Base-by-base conservation (phyloP, 2,329 filamentous ascomycete species). In the Fusarium torulosum region DNA sequence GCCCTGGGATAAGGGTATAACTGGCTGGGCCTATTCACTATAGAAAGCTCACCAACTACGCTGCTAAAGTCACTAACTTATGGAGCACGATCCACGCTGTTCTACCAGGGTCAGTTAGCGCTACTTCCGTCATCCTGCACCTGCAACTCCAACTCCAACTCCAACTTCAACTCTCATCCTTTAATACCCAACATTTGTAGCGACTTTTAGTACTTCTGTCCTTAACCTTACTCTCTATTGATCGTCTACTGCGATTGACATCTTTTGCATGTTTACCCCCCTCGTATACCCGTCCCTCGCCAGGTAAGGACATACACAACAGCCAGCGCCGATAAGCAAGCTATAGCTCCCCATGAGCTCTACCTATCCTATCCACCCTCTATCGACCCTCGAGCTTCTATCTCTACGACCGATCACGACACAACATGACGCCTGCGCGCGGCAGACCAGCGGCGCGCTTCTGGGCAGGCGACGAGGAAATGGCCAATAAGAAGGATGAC, bases 401-500 rank as follows among this genome's bases (percentile, higher is more conserved):
- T 27, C 45, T 53, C 42, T 19, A n/a, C 47, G 33, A 20, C 17
- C 33, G 42, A 42, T 46, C 29, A n/a, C 42, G 31, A 57, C 59
- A 29, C 20, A 81, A 74, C 61, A 83, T 85, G 80, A 77, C 77
- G 65, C 70, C 70, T 54, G 56, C 67, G 38, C 75, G 76, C 63
- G 72, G 74, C 44, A 75, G 75, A 64, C 66, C 76, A 46, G 59
- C 71, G 55, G 73, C 75, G 46, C 76, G 80, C 60, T 75, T 84
- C 53, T 85, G 84, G 76, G 75, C 82, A 59, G 82, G 79, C 72
- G 83, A 87, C 68, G 85, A 86, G 70, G 85, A 86, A 69, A 78
- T 86, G 75, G 84, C 82, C 51, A 63, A 63, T 14, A 89, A 89
- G 77, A 88, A 87, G 77, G 82, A 88, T 74, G 86, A 89, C 74